Percentiles rank a stretch among this genome's conserved stretches.
phyloP scores from a whole-genome alignment of 768 basidiomycete species.

The Tulasnella sp. region DNA sequence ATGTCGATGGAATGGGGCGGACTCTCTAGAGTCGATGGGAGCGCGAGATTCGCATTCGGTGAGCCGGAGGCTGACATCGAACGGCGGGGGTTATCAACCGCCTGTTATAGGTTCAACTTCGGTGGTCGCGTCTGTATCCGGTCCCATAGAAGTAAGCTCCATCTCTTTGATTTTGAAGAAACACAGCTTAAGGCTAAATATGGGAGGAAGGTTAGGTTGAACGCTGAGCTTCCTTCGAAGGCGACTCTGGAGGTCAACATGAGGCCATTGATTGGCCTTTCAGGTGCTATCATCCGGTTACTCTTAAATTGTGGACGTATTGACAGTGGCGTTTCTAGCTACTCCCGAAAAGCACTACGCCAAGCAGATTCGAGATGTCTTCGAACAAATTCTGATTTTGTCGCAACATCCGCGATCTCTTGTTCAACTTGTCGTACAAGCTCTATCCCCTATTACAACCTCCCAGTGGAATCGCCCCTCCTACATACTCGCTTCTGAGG shows the following conservation, averaged over 20 bases:
- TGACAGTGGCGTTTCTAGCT: conserved; percentile 34
- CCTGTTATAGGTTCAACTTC: conserved; percentile 40
- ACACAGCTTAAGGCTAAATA: background rate
- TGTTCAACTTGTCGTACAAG: conserved; percentile 74
- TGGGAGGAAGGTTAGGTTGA: conserved; percentile 49
- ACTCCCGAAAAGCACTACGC: conserved; percentile 63
- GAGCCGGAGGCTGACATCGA: background rate
- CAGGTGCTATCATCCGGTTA: conserved; percentile 40
- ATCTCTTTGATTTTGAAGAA: background rate
- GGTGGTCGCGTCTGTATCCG: conserved; percentile 69
- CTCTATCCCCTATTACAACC: conserved; percentile 39
- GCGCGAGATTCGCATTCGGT: conserved; percentile 30
- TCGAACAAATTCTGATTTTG: conserved; percentile 64
- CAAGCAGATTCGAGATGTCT: conserved; percentile 51
- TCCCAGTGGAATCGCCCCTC: conserved; percentile 28
- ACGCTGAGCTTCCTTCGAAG: conserved; percentile 64
- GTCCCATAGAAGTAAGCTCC: conserved; percentile 57
- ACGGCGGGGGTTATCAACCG: background rate
- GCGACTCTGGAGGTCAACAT: conserved; percentile 72
- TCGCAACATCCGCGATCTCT: conserved; percentile 66
- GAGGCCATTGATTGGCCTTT: conserved; percentile 63
- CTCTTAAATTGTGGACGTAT: background rate
- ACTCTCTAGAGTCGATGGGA: conserved; percentile 30
- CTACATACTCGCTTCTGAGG: conserved; percentile 26
- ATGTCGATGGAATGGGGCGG: conserved; percentile 27